Percentiles rank a stretch among this genome's conserved stretches.
Evolutionary conservation across 176 grass and related monocot genomes (phyloP).

Genomic region (Hsuehochloa calcarea): DNA sequence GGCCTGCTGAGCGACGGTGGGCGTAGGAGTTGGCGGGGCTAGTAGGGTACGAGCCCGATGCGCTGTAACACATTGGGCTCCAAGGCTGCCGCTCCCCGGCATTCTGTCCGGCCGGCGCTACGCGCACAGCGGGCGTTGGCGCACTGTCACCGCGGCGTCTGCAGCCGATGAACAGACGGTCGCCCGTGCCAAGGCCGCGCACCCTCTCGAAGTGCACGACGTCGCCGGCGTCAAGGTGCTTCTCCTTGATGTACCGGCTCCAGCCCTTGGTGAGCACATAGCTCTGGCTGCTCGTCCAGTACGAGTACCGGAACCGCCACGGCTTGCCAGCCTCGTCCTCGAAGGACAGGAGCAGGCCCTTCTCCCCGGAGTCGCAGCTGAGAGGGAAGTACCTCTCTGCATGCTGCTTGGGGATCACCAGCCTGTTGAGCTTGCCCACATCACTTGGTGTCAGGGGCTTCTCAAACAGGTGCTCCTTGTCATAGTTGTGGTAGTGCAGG

Average conservation of each 20-base stretch:
- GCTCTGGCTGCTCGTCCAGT: slow-evolving; percentile 99
- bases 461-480: slow-evolving; percentile 88
- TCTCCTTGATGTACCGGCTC: slow-evolving; percentile 98
- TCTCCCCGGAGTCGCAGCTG: slow-evolving; percentile 59
- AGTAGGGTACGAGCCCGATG: slow-evolving; percentile 45
- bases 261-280: slow-evolving; percentile 97
- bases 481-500: slow-evolving; percentile 55
- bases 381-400: slow-evolving; percentile 91
- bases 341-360: slow-evolving; percentile 70
- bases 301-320: slow-evolving; percentile 91
- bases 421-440: slow-evolving; percentile 85
- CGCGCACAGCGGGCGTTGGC: not conserved
- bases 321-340: slow-evolving; percentile 81
- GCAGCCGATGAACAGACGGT: slow-evolving; percentile 67
- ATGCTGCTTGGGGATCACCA: slow-evolving; percentile 93
- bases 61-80: slow-evolving; percentile 68
- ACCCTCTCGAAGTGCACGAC: slow-evolving; percentile 68
- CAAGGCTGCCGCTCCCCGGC: slow-evolving; percentile 53
- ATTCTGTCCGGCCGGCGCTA: slow-evolving; percentile 15
- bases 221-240: slow-evolving; percentile 75
- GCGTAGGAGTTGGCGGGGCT: slow-evolving; percentile 54
- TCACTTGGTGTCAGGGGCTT: slow-evolving; percentile 81
- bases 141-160: slow-evolving; percentile 37
- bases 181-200: slow-evolving; percentile 27
- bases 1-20: slow-evolving; percentile 39